These are phyloP conservation scores for Aspergillus taichungensis DNA, from an alignment of 495 filamentous ascomycete genomes.

Conservation along the genomic window DNA sequence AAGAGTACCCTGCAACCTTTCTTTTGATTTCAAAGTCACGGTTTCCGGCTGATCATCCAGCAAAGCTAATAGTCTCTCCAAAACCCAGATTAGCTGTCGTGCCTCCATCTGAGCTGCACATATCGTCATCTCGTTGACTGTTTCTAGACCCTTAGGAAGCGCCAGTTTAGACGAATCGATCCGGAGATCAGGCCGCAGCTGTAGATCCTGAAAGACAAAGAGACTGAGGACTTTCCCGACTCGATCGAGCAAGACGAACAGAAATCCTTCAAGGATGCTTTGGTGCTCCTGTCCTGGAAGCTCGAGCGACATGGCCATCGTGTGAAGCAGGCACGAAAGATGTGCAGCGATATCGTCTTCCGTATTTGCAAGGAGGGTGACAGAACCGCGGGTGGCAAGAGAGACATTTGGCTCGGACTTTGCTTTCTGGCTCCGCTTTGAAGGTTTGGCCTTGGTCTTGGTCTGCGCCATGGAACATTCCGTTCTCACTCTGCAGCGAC, in stretches of 20 bases:
- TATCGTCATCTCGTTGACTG: conserved; percentile 13
- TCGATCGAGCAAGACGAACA: conserved; percentile 25
- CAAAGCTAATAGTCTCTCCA: conserved; percentile 25
- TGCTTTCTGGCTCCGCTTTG: conserved; percentile 2
- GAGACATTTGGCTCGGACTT: not conserved
- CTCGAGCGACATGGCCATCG: conserved; percentile 23
- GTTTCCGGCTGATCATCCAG: conserved; percentile 6
- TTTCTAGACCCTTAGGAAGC: conserved; percentile 21
- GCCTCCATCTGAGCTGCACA: conserved; percentile 21
- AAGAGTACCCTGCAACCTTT: conserved; percentile 31
- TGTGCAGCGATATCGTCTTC: conserved; percentile 13
- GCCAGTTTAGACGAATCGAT: conserved; percentile 13
- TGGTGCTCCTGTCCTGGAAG: conserved; percentile 14
- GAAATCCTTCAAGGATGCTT: conserved; percentile 29
- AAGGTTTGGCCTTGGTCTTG: not conserved
- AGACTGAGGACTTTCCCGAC: conserved; percentile 32
- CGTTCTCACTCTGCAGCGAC: conserved; percentile 17
- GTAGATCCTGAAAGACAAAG: conserved; percentile 26
- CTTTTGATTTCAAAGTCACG: conserved; percentile 19
- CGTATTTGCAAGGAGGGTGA: not conserved
- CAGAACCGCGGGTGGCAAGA: too few species aligned
- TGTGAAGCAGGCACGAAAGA: conserved; percentile 18
- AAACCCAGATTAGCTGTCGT: conserved; percentile 27
- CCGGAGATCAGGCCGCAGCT: conserved; percentile 15
- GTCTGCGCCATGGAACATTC: not conserved